Percentiles rank a stretch among this genome's conserved stretches.
These are phyloP conservation scores for Lachancea fermentati DNA, from an alignment of 805 yeast species.

Conservation along the genomic window DNA sequence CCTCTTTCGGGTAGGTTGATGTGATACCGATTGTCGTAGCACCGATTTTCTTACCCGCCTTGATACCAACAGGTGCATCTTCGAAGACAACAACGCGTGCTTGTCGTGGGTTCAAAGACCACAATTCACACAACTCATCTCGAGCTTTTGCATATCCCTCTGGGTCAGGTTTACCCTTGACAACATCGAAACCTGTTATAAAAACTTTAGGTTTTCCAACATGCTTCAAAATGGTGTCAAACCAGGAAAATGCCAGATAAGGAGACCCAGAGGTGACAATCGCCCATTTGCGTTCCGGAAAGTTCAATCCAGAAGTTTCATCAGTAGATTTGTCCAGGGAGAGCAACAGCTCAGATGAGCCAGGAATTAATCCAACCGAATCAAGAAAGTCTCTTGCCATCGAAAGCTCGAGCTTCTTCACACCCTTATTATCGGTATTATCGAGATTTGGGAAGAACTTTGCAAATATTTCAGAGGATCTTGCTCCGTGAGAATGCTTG, in stretches of 20 bases:
- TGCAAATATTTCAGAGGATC: conserved; percentile 64
- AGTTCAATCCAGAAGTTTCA: conserved; percentile 2
- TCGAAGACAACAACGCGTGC: conserved; percentile 59
- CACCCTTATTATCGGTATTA: conserved; percentile 42
- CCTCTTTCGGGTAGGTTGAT: conserved; percentile 59
- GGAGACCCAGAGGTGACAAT: conserved; percentile 77
- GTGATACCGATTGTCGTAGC: conserved; percentile 73
- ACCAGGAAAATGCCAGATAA: conserved; percentile 69
- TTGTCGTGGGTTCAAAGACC: conserved; percentile 19
- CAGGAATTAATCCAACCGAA: conserved; percentile 62
- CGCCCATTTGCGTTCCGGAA: conserved; percentile 55
- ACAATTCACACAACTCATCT: conserved; percentile 45
- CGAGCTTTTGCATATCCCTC: conserved; percentile 60
- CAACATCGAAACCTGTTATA: conserved; percentile 70
- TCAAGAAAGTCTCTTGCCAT: conserved; percentile 63
- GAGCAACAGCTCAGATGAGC: conserved; percentile 55
- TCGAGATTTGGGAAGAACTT: conserved; percentile 66
- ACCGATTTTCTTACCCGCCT: conserved; percentile 74
- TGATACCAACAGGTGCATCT: conserved; percentile 79
- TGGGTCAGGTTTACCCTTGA: conserved; percentile 75
- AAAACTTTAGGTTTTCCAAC: conserved; percentile 62
- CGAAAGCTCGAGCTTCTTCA: conserved; percentile 52
- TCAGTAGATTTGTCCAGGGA: conserved; percentile 36
- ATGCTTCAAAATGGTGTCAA: conserved; percentile 46
- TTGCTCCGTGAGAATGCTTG: conserved; percentile 66